Evolutionary conservation across 2,329 filamentous ascomycete species (phyloP).

Genomic region (Coniella vitis): DNA sequence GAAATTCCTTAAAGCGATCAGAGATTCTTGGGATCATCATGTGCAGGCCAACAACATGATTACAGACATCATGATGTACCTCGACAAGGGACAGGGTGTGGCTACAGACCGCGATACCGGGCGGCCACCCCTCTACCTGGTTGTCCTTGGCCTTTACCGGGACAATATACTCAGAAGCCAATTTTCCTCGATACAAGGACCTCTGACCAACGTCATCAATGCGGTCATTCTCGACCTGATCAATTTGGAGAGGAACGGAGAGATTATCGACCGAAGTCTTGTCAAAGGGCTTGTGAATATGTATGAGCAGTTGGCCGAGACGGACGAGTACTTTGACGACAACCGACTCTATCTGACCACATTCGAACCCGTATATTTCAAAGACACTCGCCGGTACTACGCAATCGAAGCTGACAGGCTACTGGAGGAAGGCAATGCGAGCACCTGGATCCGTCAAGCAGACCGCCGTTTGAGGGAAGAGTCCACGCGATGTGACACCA

Average conservation of each 20-base stretch:
- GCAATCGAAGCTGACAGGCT: slow-evolving; percentile 65
- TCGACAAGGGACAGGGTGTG: slow-evolving; percentile 68
- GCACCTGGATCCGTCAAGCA: slow-evolving; percentile 73
- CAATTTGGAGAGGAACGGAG: slow-evolving; percentile 83
- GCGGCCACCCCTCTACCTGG: slow-evolving; percentile 72
- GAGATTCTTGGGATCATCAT: slow-evolving; percentile 80
- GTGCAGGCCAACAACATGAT: slow-evolving; percentile 94
- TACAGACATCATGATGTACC: slow-evolving; percentile 94
- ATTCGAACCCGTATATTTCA: slow-evolving; percentile 75
- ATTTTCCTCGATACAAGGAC: slow-evolving; percentile 31
- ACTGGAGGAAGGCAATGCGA: slow-evolving; percentile 71
- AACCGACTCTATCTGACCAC: slow-evolving; percentile 76
- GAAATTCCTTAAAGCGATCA: slow-evolving; percentile 70
- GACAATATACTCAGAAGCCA: slow-evolving; percentile 65
- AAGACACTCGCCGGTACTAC: slow-evolving; percentile 69
- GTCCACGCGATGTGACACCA: slow-evolving; percentile 73
- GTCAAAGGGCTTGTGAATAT: slow-evolving; percentile 81
- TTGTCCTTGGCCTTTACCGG: slow-evolving; percentile 81
- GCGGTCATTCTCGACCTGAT: slow-evolving; percentile 85
- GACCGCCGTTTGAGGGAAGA: slow-evolving; percentile 73
- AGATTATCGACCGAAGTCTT: slow-evolving; percentile 76
- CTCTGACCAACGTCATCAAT: slow-evolving; percentile 70
- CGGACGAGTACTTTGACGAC: slow-evolving; percentile 66
- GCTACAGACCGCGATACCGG: slow-evolving; percentile 53
- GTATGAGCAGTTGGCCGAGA: slow-evolving; percentile 83